Base-by-base conservation (phyloP, 331 rosid species). In the Pyracantha coccinea region DNA sequence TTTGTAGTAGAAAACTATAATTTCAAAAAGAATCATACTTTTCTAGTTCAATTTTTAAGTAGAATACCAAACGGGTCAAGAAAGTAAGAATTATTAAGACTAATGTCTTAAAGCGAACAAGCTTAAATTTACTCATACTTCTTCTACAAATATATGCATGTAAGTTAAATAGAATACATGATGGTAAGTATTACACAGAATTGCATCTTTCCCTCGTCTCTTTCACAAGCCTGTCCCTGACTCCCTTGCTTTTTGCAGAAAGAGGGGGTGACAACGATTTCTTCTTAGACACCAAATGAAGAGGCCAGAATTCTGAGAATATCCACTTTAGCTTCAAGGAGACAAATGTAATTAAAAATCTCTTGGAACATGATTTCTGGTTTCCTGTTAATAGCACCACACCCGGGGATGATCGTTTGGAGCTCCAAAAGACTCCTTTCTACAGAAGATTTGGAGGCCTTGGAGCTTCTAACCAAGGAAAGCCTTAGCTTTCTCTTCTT, bases 251-350 rank as follows among this genome's bases (percentile, higher is more conserved):
- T 23, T 8, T 44, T 45, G 60, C 41, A 27, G 15, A 45, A 47
- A 17, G 15, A 16, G 35, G 29, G 14, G 4, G 33, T 41, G 57
- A 33, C 28, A 5, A 13, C 13, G 17, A 25, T 20, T 24, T 33
- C 62, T 61, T 19, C 52, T 70, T 65, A 83, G 38, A 86, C 85
- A 32, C 93, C 96, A 78, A 81, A 85, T 5, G 83, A 69, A 67
- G 83, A 71, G 86, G 91, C 83, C 23, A 91, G 81, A 35, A 68
- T 71, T 85, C 82, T 91, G 71, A 91, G 82, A 74, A 74, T 29
- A 1, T 79, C 83, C 32, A 87, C 85, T 84, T 84, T 89, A 59
- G 88, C 78, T 82, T 91, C 81, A 17, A 91, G 89, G 55, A 21
- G 80, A 74, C 70, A 54, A 31, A 91, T 79, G 77, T 87, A 86